Evolutionary conservation across 2,329 filamentous ascomycete species (phyloP).

Genomic region (Curvularia sp.): DNA sequence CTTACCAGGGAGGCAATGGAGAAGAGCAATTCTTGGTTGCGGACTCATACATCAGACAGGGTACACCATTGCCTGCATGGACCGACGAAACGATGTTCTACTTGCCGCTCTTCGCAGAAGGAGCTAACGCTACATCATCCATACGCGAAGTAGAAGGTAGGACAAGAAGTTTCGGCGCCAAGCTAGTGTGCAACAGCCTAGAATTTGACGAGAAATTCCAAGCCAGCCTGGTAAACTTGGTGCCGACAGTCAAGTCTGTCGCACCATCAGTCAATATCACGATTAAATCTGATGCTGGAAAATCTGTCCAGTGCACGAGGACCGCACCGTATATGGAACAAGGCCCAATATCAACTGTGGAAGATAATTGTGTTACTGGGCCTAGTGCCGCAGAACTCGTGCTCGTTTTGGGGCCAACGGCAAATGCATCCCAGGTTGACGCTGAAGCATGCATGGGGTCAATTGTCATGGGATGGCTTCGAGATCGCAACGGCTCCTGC

Average conservation of each 20-base stretch:
- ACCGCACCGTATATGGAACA: no score
- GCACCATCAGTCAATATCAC: no score
- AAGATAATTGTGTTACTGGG: constrained; percentile 10
- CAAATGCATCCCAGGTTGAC: constrained; percentile 29
- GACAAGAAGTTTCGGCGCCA: constrained; percentile 45
- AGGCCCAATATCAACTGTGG: no score
- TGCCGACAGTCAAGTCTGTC: no score
- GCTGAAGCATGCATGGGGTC: constrained; percentile 30
- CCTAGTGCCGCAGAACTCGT: constrained; percentile 28
- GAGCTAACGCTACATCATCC: background rate
- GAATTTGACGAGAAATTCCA: background rate
- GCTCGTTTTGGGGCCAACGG: background rate
- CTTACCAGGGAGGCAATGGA: constrained; percentile 35
- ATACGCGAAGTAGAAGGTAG: constrained; percentile 17
- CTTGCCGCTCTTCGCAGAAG: constrained; percentile 50
- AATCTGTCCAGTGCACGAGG: no score
- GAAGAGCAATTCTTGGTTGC: constrained; percentile 53
- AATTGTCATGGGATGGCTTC: constrained; percentile 39
- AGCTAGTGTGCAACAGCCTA: background rate
- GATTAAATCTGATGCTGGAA: no score
- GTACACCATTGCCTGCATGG: constrained; percentile 60
- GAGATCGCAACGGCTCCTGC: constrained; percentile 23
- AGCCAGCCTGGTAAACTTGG: no score
- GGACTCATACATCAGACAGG: constrained; percentile 55
- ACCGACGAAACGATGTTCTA: constrained; percentile 56